Conservation (phyloP, 2,329 filamentous ascomycete species). For the Massarina eburnea region DNA sequence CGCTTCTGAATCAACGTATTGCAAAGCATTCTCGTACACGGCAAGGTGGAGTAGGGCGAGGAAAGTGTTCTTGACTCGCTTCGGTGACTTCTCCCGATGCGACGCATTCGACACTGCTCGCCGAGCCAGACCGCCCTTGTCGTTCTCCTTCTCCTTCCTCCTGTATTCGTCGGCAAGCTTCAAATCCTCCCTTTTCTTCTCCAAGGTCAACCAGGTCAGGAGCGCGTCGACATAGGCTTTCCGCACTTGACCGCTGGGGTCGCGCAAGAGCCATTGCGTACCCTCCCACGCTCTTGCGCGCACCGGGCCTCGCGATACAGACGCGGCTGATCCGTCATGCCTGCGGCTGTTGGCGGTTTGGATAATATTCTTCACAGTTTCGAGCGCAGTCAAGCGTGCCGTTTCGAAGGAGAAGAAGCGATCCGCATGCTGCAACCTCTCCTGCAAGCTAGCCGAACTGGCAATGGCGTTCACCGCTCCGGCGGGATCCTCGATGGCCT, state of each 20-base stretch:
- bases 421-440: conserved; percentile 54
- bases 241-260: conserved; percentile 74
- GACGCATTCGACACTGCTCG: conserved; percentile 71
- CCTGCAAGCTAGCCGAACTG: conserved; percentile 52
- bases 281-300: conserved; percentile 89
- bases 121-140: conserved; percentile 51
- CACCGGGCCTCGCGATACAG: conserved; percentile 72
- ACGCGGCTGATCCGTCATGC: conserved; percentile 45
- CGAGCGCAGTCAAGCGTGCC: conserved; percentile 66
- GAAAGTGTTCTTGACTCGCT: conserved; percentile 66
- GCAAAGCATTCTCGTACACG: conserved; percentile 84
- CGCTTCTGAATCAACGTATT: conserved; percentile 62
- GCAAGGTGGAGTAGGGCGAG: conserved; percentile 80
- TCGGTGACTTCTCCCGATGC: conserved; percentile 58
- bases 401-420: conserved; percentile 65
- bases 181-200: conserved; percentile 69
- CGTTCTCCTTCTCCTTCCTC: conserved; percentile 46
- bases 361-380: conserved; percentile 79
- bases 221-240: conserved; percentile 84
- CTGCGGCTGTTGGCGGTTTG: conserved; percentile 68
- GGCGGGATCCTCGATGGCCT: conserved; percentile 54
- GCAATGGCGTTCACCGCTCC: conserved; percentile 52
- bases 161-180: conserved; percentile 60
- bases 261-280: conserved; percentile 89
- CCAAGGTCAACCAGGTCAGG: conserved; percentile 80